Evolutionary conservation across 495 filamentous ascomycete species (phyloP), one percentile per base, ranked within the genome.

Genomic region (Recurvomyces mirabilis): DNA sequence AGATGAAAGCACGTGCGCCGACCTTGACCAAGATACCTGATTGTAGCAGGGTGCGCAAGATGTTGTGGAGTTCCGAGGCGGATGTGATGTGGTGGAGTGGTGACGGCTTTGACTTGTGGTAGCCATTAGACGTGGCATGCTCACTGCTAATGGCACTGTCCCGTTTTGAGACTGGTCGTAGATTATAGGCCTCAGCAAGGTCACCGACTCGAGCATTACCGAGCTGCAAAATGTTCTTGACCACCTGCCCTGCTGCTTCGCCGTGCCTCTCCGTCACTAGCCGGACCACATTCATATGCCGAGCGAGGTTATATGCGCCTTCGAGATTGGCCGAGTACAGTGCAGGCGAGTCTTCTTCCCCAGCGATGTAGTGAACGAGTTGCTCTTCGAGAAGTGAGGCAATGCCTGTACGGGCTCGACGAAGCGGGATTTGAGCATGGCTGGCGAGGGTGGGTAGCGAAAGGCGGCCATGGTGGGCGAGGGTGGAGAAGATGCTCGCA

Each of bases 351-450:
- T 43, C 40, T 25, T 69, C 56, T 26, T 69, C 72, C 42, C 76
- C 70, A 41, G 79, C 73, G 29, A 66, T 53, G 61, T 88, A 79
- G 57, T 79, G 81, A 10, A 93, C 72, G 14, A 99, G 73, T 49
- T 88, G 84, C 53, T 93, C 79, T 59, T 96, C 91, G 33, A 89
- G 70, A 54, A 99, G 82, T 20, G 88, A 79, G 25, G 73, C 76
- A 29, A 96, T 71, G 13, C 81, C 87, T 65, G 87, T 73, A 41
- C 75, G 82, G 25, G 93, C 61, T 51, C 87, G 79, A 25, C 73
- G 71, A 7, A 71, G 66, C 29, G 72, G 71, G 26, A 96, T 73
- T 21, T 70, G 69, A 11, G 83, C 81, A 52, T 84, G 70, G 29
- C 74, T 75, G 41, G 63, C 67, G 22, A 99, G 65, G 24, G 72